These are phyloP conservation scores for Fraxinus floribunda DNA, from an alignment of 305 asterid genomes.

Conservation along the genomic window DNA sequence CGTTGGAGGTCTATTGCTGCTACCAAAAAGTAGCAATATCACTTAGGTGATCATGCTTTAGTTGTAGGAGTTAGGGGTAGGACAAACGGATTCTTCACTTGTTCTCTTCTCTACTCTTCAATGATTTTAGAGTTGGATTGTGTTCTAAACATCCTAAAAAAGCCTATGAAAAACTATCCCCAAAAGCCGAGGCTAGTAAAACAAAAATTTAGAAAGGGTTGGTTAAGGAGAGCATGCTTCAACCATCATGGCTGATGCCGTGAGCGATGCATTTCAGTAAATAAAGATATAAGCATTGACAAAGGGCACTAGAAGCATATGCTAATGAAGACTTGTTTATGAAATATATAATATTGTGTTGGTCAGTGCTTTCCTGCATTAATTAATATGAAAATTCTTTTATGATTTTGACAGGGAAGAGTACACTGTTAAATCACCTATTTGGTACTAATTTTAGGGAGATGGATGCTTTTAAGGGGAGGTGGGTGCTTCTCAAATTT, in stretches of 20 bases:
- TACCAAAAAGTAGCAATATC: not conserved
- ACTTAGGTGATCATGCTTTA: not conserved
- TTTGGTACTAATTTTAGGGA: constrained; percentile 80
- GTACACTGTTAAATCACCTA: constrained; percentile 84
- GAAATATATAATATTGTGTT: not conserved
- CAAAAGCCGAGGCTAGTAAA: not conserved
- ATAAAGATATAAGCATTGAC: not conserved
- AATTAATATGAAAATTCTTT: constrained; percentile 6
- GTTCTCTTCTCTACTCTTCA: not conserved
- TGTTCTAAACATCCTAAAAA: not conserved
- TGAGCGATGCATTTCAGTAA: not conserved
- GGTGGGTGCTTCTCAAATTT: constrained; percentile 50
- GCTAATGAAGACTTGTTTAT: not conserved
- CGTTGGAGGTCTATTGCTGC: not conserved
- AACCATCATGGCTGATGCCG: not conserved
- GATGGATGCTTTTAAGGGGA: constrained; percentile 96
- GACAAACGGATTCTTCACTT: not conserved
- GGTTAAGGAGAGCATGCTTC: not conserved
- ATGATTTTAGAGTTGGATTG: not conserved
- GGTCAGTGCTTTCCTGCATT: not conserved
- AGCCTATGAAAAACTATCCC: not conserved
- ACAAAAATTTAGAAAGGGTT: not conserved
- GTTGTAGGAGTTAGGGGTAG: not conserved
- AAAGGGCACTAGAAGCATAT: not conserved
- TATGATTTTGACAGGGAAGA: constrained; percentile 68